Conservation (phyloP, 83 land plant genomes). For the Diphasiastrum complanatum region DNA sequence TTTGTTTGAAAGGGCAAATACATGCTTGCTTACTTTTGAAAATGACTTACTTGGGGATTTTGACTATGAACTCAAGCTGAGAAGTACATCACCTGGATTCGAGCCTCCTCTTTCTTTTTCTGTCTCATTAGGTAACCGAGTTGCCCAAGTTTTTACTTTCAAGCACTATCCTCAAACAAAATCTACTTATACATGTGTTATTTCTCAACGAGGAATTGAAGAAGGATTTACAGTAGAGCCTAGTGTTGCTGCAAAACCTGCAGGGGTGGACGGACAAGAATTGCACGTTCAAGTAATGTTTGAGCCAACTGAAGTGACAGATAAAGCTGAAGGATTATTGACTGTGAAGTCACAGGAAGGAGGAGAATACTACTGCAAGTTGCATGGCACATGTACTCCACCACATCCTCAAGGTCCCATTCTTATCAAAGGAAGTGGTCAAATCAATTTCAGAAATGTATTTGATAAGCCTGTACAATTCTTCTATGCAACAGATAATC, state of each 20-base stretch:
- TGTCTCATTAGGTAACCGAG: constrained; percentile 23
- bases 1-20: constrained; percentile 1
- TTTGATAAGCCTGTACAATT: constrained; percentile 22
- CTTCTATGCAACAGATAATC: constrained; percentile 12
- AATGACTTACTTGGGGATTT: constrained; percentile 24
- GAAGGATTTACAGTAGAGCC: constrained; percentile 15
- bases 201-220: constrained; percentile 16
- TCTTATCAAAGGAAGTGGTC: constrained; percentile 16
- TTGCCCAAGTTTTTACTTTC: constrained; percentile 14
- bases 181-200: constrained; percentile 13
- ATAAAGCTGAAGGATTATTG: constrained; percentile 11
- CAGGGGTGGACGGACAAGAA: constrained; percentile 25
- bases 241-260: constrained; percentile 16
- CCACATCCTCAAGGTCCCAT: constrained; percentile 33
- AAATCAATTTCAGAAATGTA: constrained; percentile 21
- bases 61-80: constrained; percentile 18
- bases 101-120: constrained; percentile 16
- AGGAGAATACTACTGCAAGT: constrained; percentile 10
- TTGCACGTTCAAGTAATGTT: constrained; percentile 11
- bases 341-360: constrained; percentile 4
- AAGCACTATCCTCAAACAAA: constrained; percentile 21
- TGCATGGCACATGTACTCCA: constrained; percentile 17
- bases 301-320: constrained; percentile 17
- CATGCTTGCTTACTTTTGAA: constrained; percentile 6
- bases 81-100: constrained; percentile 10